phyloP scores from a whole-genome alignment of 305 asterid species.

The Fraxinus velutina region DNA sequence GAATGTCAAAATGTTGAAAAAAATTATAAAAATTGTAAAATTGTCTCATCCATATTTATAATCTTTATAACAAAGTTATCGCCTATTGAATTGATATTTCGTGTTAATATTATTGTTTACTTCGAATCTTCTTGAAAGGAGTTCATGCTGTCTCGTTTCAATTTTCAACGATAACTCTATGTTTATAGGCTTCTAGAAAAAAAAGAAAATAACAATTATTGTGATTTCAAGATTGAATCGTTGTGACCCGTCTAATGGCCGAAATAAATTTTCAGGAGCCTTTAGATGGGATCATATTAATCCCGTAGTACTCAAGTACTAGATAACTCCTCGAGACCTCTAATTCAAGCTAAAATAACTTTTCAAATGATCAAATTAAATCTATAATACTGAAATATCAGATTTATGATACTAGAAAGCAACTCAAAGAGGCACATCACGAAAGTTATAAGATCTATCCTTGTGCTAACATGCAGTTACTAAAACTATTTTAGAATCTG shows the following conservation, averaged over 20 bases:
- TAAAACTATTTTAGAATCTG: too few relatives aligned
- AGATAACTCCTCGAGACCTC: neutral
- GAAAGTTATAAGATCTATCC: neutral
- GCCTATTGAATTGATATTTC: neutral
- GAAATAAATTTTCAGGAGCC: neutral
- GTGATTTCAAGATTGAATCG: neutral
- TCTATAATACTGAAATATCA: neutral
- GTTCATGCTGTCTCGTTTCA: too few relatives aligned
- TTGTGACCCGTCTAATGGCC: neutral
- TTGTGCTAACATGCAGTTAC: too few relatives aligned
- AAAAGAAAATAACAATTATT: too few relatives aligned
- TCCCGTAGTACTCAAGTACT: neutral
- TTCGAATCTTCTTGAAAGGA: neutral
- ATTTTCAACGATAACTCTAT: neutral
- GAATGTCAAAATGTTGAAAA: neutral
- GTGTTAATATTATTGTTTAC: neutral
- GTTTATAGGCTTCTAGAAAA: neutral
- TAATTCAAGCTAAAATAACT: neutral
- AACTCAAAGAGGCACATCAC: neutral
- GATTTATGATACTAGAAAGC: neutral
- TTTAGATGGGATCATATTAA: neutral
- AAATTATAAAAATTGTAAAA: too few relatives aligned
- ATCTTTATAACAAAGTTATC: neutral
- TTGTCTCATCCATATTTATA: neutral
- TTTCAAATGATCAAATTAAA: neutral